Conservation (phyloP, 352 stramenopile species). For the Salisapilia sapeloensis region DNA sequence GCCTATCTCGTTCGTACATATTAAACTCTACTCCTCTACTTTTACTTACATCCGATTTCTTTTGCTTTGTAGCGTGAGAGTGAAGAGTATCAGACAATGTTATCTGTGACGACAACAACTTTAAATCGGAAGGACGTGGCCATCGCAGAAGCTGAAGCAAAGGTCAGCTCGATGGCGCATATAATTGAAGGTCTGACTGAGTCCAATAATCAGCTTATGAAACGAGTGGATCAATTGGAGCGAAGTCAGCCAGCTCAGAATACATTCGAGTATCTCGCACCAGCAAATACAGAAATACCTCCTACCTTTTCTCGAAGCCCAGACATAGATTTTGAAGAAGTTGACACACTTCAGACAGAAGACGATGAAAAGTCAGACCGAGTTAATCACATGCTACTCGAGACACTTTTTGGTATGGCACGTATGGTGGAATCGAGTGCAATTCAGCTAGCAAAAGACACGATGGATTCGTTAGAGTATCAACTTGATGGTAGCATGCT, state of each 20-base stretch:
- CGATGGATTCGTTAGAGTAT: constrained; percentile 65
- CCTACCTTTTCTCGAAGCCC: constrained; percentile 3
- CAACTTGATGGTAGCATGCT: constrained; percentile 52
- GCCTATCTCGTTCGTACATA: constrained; percentile 29
- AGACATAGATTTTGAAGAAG: constrained; percentile 27
- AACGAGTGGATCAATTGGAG: constrained; percentile 48
- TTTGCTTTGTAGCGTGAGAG: constrained; percentile 21
- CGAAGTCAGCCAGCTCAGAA: constrained; percentile 1
- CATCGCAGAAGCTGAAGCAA: constrained; percentile 39
- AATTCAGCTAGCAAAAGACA: constrained; percentile 72
- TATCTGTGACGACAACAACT: constrained; percentile 53
- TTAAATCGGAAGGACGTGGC: constrained; percentile 61
- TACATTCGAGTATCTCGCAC: neutral
- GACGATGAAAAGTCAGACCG: constrained; percentile 44
- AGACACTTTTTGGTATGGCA: constrained; percentile 72
- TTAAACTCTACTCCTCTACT: neutral
- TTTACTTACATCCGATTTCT: neutral
- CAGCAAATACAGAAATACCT: neutral
- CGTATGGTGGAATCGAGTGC: constrained; percentile 68
- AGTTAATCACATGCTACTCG: constrained; percentile 57
- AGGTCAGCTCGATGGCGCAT: constrained; percentile 47
- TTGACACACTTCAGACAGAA: constrained; percentile 26
- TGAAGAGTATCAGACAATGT: constrained; percentile 64
- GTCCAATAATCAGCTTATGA: constrained; percentile 46
- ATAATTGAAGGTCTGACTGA: constrained; percentile 70